Conservation (phyloP, 805 yeast species). For the Yarrowia deformans region DNA sequence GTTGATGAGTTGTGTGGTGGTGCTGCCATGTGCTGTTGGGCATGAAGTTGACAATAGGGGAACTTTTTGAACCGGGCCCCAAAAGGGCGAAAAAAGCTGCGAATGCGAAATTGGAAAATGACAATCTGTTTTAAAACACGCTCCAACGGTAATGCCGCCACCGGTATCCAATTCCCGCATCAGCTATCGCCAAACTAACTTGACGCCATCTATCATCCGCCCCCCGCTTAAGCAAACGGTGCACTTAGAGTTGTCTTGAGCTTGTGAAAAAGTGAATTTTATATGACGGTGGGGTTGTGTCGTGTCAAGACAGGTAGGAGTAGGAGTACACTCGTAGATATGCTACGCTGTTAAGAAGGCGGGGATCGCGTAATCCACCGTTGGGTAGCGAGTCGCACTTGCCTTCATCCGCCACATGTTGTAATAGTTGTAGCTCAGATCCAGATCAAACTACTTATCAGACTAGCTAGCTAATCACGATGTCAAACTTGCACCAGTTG, state of each 20-base stretch:
- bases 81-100: not conserved
- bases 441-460: not conserved
- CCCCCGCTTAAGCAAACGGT: slow-evolving; percentile 34
- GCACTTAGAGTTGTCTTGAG: slow-evolving; percentile 14
- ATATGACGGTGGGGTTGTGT: slow-evolving; percentile 26
- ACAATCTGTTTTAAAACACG: not conserved
- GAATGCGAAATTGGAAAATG: not conserved
- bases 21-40: not conserved
- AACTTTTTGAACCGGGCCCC: not conserved
- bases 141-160: too few relatives aligned
- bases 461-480: not conserved
- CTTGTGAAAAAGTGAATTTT: slow-evolving; percentile 31
- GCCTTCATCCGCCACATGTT: too few relatives aligned
- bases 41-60: not conserved
- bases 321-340: too few relatives aligned
- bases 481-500: not conserved
- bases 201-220: slow-evolving; percentile 22
- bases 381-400: too few relatives aligned
- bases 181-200: slow-evolving; percentile 19
- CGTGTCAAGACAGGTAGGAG: too few relatives aligned
- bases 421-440: too few relatives aligned
- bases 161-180: not conserved
- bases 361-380: too few relatives aligned
- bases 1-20: slow-evolving; percentile 16
- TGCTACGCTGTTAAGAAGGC: too few relatives aligned